Evolutionary conservation across 371 early-diverging fungal genomes (phyloP).

Genomic region (Chytridium lagenaria): DNA sequence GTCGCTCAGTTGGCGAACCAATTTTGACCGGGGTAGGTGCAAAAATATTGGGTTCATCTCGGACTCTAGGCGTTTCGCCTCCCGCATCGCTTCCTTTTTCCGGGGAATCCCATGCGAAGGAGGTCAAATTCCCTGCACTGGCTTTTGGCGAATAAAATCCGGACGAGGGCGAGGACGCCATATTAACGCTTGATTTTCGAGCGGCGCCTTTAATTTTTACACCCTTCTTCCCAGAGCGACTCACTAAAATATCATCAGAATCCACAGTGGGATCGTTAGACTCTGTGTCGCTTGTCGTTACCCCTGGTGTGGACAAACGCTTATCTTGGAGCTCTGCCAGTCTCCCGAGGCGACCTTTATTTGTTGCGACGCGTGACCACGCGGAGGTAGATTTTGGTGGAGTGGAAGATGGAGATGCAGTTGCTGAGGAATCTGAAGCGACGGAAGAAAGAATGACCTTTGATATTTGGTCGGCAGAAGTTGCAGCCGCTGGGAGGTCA

Average conservation of each 20-base stretch:
- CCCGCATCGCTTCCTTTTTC: not conserved
- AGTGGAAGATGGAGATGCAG: not conserved
- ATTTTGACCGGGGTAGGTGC: not conserved
- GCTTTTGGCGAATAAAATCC: not conserved
- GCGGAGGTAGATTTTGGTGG: not conserved
- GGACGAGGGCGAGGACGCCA: not conserved
- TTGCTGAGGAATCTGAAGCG: not conserved
- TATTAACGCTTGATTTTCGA: not conserved
- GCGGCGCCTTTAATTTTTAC: slow-evolving; percentile 14
- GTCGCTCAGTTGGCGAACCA: slow-evolving; percentile 16
- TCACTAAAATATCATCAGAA: slow-evolving; percentile 29
- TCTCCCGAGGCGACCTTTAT: not conserved
- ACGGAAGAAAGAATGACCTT: not conserved
- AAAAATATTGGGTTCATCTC: not conserved
- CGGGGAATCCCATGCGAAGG: not conserved
- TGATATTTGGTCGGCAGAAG: not conserved
- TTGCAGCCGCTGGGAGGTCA: slow-evolving; percentile 1
- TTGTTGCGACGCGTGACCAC: not conserved
- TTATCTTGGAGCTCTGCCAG: slow-evolving; percentile 14
- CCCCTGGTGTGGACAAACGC: not conserved
- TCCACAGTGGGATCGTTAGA: slow-evolving; percentile 16
- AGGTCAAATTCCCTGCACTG: not conserved
- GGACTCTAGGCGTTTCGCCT: not conserved
- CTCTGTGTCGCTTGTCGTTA: not conserved
- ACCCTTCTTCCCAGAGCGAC: slow-evolving; percentile 29